Evolutionary conservation across 495 filamentous ascomycete species (phyloP), one percentile per base, ranked within the genome.

Genomic region (Xylaria curta): DNA sequence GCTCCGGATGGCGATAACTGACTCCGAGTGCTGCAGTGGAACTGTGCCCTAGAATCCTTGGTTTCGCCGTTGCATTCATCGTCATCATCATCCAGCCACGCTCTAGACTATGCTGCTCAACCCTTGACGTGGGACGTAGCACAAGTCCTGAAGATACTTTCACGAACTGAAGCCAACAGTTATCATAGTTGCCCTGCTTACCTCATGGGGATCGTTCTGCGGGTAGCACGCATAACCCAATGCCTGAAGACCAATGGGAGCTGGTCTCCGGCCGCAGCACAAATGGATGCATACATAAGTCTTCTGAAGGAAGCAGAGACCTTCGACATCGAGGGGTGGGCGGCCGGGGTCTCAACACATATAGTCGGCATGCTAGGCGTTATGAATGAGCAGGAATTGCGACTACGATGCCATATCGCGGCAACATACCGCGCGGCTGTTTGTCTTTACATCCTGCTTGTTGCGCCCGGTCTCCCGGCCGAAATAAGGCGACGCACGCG

Each of bases 131-230:
- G 67, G 28, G 72, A 81, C 38, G 59, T 77, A 9, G 33, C 73
- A 26, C 75, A 81, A 33, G 70, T 86, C 0, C 73, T 79, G 0
- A 61, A 75, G 10, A 76, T 85, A 10, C 77, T 86, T 4, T 66
- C 78, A 26, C 75, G 83, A 0, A 80, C 80, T n/a, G 82, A 86
- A 71, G 79, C 81, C 7, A 79, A 82, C 58, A 84, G 81, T 69
- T 86, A 86, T 54, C 83, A 84, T 54, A 84, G 83, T 70, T 85
- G 82, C 36, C 84, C 84, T 0, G 79, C 82, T 5, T 69, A 68
- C 5, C 76, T 86, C n/a, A 70, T 86, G 4, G 73, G 80, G 12
- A 76, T 78, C 2, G 79, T 83, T 26, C 77, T 84, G 24, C 70
- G 74, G 0, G 76, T 79, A 19, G 83, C 82, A 33, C 76, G 74